Base-by-base conservation (phyloP, 441 rosid genomes). In the Eruca vesicaria region DNA sequence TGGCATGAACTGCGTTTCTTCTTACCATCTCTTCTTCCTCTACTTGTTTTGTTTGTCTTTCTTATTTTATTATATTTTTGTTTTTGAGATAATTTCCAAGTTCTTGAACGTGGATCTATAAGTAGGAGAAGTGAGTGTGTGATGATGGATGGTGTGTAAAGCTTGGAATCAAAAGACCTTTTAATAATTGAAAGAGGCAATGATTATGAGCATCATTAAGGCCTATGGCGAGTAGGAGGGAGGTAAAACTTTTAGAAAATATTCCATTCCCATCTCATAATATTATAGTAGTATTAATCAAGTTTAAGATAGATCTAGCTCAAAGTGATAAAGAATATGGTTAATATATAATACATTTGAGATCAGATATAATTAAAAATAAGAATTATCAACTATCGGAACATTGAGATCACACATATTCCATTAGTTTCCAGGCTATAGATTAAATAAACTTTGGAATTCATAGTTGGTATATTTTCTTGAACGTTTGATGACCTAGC, bases 181-280 rank as follows among this genome's bases (percentile, higher is more conserved):
- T 74, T 77, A 83, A 86, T 86, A 66, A 88, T 88, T 81, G 78
- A 36, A 87, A 66, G 88, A 84, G 81, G 79, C 71, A 80, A 83
- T 72, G 82, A 90, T 87, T 79, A 89, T 81, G 21, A 68, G 77
- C 82, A 85, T 82, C 78, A 86, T 84, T 43, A 73, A 63, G 66
- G 28, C 78, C 78, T 78, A 68, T 55, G 71, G 78, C 53, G 45
- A 36, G 66, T 68, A 73, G 74, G 66, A 55, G 6, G 52, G 53
- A 76, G 53, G 66, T n/a, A 9, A 64, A 18, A 61, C 29, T 72
- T 68, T 78, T 29, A 0, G 6, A 38, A 21, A 63, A 32, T 73
- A 73, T 68, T 68, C 66, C 41, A 41, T 61, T 61, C 66, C 19
- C 9, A 60, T 73, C 26, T 72, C 14, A 9, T n/a, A 65, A 36